phyloP scores from a whole-genome alignment of 305 asterid species.

The Solanum hybrid region DNA sequence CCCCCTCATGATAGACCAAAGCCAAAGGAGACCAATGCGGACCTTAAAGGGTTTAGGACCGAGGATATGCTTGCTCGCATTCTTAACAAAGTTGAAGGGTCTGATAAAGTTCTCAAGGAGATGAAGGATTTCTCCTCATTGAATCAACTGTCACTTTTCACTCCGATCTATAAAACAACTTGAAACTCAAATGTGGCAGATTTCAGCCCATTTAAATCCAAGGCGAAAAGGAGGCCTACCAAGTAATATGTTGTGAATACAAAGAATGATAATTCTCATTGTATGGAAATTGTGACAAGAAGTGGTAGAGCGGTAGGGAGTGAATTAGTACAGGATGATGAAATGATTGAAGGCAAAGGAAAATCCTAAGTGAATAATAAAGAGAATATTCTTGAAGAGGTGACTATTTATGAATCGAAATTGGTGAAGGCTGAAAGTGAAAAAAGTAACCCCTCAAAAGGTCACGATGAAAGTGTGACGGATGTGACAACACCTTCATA shows the following conservation, averaged over 20 bases:
- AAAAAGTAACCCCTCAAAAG: background rate
- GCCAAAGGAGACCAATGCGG: background rate
- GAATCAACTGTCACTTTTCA: background rate
- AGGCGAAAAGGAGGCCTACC: background rate
- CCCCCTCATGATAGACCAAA: background rate
- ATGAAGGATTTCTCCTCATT: background rate
- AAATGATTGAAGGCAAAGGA: background rate
- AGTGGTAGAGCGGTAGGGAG: background rate
- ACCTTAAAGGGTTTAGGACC: background rate
- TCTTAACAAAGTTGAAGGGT: background rate
- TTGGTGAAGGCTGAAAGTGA: background rate
- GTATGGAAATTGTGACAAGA: background rate
- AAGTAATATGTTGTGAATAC: background rate
- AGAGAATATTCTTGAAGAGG: background rate
- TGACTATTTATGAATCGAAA: background rate
- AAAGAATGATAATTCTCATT: background rate
- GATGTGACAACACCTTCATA: background rate
- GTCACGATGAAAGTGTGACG: background rate
- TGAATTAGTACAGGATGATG: background rate
- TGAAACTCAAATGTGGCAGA: background rate
- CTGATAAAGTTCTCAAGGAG: background rate
- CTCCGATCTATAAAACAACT: background rate
- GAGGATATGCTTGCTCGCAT: background rate
- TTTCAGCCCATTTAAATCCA: no score
- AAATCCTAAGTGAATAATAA: background rate